Evolutionary conservation across 345 rosid genomes (phyloP).

Genomic region (Eucalyptus regnans): DNA sequence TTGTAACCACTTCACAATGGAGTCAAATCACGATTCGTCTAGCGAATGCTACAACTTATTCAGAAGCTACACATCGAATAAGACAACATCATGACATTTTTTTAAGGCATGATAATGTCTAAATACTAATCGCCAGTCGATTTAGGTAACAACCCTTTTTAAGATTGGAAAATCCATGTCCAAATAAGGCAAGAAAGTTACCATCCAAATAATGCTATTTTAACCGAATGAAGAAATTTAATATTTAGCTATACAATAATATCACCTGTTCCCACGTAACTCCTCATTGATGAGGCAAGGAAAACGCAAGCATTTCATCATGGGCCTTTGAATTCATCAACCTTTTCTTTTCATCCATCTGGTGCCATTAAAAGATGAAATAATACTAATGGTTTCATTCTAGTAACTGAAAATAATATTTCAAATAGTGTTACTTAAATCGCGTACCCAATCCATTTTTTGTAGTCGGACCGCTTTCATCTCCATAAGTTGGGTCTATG

Average conservation of each 20-base stretch:
- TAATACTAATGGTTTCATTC: neutral
- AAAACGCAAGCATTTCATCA: neutral
- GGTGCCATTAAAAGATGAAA: neutral
- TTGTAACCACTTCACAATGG: neutral
- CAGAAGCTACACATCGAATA: neutral
- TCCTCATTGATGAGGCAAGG: neutral
- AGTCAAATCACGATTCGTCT: neutral
- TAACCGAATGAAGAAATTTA: neutral
- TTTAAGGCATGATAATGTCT: neutral
- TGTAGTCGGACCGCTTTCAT: neutral
- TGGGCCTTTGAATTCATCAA: neutral
- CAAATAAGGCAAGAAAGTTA: neutral
- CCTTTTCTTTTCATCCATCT: neutral
- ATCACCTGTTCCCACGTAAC: neutral
- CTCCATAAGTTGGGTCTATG: neutral
- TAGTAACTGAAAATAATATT: neutral
- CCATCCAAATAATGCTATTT: neutral
- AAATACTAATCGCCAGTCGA: neutral
- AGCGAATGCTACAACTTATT: neutral
- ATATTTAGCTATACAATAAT: neutral
- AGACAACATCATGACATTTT: neutral
- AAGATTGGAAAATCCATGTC: neutral
- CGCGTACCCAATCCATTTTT: neutral
- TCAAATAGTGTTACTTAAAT: neutral
- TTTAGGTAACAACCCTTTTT: neutral